Percentiles rank a stretch among this genome's conserved stretches.
These are phyloP conservation scores for Phoma sp. DNA, from an alignment of 2,329 filamentous ascomycete genomes.

Conservation along the genomic window DNA sequence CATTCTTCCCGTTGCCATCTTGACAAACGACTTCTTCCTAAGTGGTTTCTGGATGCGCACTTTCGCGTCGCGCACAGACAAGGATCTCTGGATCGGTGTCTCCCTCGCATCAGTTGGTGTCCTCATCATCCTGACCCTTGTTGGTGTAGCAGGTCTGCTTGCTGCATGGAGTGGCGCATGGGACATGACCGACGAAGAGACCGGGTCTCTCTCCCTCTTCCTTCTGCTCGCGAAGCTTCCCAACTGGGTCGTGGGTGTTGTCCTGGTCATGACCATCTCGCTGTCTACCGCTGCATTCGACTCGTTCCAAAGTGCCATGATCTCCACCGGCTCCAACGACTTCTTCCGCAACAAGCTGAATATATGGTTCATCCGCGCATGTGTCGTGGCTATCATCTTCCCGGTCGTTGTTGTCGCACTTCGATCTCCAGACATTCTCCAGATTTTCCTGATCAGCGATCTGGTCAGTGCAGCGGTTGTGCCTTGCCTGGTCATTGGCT, in stretches of 20 bases:
- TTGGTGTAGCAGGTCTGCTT: conserved; percentile 75
- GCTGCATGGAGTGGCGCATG: conserved; percentile 79
- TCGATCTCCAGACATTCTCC: conserved; percentile 74
- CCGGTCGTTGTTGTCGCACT: conserved; percentile 77
- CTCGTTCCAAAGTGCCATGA: conserved; percentile 81
- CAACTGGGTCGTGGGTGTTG: conserved; percentile 80
- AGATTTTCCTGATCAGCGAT: conserved; percentile 84
- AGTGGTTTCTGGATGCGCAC: conserved; percentile 85
- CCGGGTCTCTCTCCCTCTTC: conserved; percentile 77
- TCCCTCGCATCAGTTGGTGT: conserved; percentile 69
- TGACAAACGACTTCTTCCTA: conserved; percentile 88
- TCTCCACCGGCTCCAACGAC: conserved; percentile 84
- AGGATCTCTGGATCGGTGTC: conserved; percentile 76
- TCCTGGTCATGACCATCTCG: conserved; percentile 80
- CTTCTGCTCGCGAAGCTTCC: conserved; percentile 74
- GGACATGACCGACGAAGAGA: conserved; percentile 65
- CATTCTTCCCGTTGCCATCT: conserved; percentile 79
- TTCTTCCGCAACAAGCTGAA: conserved; percentile 82
- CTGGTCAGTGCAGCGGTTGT: conserved; percentile 78
- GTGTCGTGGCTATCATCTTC: conserved; percentile 75
- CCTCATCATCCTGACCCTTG: conserved; percentile 72
- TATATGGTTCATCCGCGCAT: conserved; percentile 73
- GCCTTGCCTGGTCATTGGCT: conserved; percentile 75
- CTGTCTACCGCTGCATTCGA: conserved; percentile 82
- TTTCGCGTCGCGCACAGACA: conserved; percentile 80